phyloP scores from a whole-genome alignment of 441 rosid genomes.

The Melastoma candidum region DNA sequence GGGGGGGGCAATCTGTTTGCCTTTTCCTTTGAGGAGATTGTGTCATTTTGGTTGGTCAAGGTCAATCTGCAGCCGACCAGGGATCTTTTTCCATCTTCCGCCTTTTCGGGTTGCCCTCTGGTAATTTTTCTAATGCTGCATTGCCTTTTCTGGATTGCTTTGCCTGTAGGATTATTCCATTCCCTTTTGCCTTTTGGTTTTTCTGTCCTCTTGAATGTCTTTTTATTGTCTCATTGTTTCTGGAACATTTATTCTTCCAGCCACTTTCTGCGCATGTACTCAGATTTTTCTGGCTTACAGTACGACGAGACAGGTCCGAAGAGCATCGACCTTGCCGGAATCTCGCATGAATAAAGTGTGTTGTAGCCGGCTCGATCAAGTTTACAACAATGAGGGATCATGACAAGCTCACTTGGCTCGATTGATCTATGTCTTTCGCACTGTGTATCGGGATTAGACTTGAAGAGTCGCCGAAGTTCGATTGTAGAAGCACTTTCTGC shows the following conservation, averaged over 20 bases:
- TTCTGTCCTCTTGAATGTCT: conserved; percentile 2
- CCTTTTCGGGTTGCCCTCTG: too few species aligned
- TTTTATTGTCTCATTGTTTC: conserved; percentile 9
- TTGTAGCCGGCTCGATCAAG: conserved; percentile 20
- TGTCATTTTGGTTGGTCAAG: too few species aligned
- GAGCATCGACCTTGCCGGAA: conserved; percentile 13
- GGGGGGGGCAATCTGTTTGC: too few species aligned
- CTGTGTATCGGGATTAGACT: conserved; percentile 22
- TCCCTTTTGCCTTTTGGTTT: conserved; percentile 9
- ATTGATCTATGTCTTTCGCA: conserved; percentile 19
- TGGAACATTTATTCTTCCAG: conserved; percentile 25
- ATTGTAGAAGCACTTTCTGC: conserved; percentile 2
- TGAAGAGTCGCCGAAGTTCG: background rate
- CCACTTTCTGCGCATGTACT: conserved; percentile 18
- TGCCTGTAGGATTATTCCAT: conserved; percentile 33
- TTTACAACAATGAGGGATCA: conserved; percentile 52
- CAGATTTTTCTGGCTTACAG: conserved; percentile 20
- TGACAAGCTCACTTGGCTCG: conserved; percentile 23
- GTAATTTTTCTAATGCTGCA: conserved; percentile 12
- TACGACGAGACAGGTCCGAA: conserved; percentile 17
- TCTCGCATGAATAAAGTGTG: conserved; percentile 19
- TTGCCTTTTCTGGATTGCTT: conserved; percentile 34
- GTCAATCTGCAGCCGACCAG: too few species aligned
- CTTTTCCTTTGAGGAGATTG: too few species aligned
- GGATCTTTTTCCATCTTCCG: too few species aligned